Conservation (phyloP, 2,329 filamentous ascomycete genomes). For the Cordyceps farinosa region DNA sequence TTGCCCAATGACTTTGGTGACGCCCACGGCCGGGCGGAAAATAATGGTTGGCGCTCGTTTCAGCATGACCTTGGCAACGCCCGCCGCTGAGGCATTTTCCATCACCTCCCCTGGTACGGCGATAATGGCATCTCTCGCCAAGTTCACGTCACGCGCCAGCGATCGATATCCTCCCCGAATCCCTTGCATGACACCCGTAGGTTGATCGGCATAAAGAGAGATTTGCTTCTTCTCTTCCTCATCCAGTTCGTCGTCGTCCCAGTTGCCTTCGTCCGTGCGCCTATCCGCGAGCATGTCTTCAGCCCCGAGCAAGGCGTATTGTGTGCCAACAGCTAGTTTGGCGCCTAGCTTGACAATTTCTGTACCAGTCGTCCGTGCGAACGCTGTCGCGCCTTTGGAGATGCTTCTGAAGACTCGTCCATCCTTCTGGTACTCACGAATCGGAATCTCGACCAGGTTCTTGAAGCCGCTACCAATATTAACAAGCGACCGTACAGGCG, state of each 20-base stretch:
- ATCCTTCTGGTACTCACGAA: constrained; percentile 91
- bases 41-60: constrained; percentile 89
- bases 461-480: constrained; percentile 86
- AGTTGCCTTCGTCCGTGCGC: constrained; percentile 37
- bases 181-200: constrained; percentile 82
- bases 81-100: constrained; percentile 77
- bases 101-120: constrained; percentile 89
- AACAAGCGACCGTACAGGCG: constrained; percentile 83
- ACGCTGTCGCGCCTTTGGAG: constrained; percentile 82
- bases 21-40: constrained; percentile 83
- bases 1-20: constrained; percentile 82
- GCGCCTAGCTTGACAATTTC: constrained; percentile 93
- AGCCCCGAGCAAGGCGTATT: constrained; percentile 84
- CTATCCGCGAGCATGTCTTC: constrained; percentile 68
- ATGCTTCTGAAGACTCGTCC: constrained; percentile 88
- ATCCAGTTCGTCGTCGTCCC: constrained; percentile 60
- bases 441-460: constrained; percentile 83
- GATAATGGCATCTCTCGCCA: constrained; percentile 87
- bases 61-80: constrained; percentile 73
- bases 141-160: constrained; percentile 79
- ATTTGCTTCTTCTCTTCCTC: constrained; percentile 74
- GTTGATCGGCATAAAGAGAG: constrained; percentile 91
- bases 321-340: constrained; percentile 90
- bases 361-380: constrained; percentile 88
- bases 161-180: constrained; percentile 78